These are phyloP conservation scores for Coemansia sp. DNA, from an alignment of 192 early-diverging fungal species.

Conservation along the genomic window DNA sequence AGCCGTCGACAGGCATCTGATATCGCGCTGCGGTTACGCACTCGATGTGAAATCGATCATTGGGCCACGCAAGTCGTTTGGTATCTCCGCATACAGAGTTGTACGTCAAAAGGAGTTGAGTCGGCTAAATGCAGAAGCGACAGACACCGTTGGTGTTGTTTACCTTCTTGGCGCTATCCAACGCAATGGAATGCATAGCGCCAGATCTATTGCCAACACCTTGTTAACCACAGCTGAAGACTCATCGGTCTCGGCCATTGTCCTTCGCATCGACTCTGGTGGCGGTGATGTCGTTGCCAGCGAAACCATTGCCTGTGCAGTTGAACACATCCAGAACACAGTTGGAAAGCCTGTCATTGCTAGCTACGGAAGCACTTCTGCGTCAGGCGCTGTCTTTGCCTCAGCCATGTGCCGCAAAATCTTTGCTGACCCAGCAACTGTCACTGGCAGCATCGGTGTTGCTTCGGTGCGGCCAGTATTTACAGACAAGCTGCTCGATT, in stretches of 20 bases:
- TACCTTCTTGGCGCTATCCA: slow-evolving; percentile 62
- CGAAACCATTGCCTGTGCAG: slow-evolving; percentile 66
- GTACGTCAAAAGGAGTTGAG: neutral
- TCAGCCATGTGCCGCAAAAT: slow-evolving; percentile 60
- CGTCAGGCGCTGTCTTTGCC: slow-evolving; percentile 62
- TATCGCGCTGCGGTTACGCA: slow-evolving; percentile 58
- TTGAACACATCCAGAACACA: slow-evolving; percentile 55
- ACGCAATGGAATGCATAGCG: slow-evolving; percentile 48
- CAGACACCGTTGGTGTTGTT: slow-evolving; percentile 63
- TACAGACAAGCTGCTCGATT: slow-evolving; percentile 59
- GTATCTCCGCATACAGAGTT: slow-evolving; percentile 9
- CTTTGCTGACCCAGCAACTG: slow-evolving; percentile 62
- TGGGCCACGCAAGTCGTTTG: slow-evolving; percentile 22
- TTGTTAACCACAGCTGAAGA: slow-evolving; percentile 60
- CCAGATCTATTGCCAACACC: slow-evolving; percentile 51
- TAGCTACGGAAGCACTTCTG: slow-evolving; percentile 61
- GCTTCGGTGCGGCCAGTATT: slow-evolving; percentile 59
- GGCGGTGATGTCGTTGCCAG: slow-evolving; percentile 68
- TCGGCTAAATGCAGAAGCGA: neutral
- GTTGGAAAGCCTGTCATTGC: slow-evolving; percentile 68
- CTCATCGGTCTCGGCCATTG: slow-evolving; percentile 57
- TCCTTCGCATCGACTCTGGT: slow-evolving; percentile 70
- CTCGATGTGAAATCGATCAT: slow-evolving; percentile 46
- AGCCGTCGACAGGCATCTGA: slow-evolving; percentile 54
- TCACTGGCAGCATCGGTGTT: slow-evolving; percentile 77